Evolutionary conservation across 2,329 filamentous ascomycete species (phyloP), one percentile per base, ranked within the genome.

Genomic region (Dothistroma septosporum): DNA sequence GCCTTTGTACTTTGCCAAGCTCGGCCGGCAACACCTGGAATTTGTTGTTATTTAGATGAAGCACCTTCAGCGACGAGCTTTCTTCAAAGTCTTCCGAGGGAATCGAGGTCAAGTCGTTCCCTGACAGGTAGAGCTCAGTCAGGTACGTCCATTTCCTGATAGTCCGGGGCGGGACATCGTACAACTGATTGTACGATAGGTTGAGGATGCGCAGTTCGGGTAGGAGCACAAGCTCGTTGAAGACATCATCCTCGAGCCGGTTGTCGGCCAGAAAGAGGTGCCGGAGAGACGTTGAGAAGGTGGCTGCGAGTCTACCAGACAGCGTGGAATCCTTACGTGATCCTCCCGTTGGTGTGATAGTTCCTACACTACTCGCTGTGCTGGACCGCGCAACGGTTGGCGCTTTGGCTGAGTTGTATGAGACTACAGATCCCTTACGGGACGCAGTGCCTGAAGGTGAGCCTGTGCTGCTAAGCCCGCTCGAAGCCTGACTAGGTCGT

Each of bases 11-110:
- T 74, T 96, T 91, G 63, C 92, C 95, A 53, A 99, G 87, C 73
- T 99, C 94, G 9, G 94, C 94, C 1, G 94, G 94, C 21, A 99
- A 82, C 35, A 96, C 95, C 68, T 96, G 96, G 73, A 99, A 99
- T 73, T 96, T 94, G 79, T 99, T 99, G 73, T 89, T 90, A 77
- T 99, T 99, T 77, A 99, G 90, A 74, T 97, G 92, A 7, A 99
- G 83, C 4, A 95, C 87, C 73, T 94, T 92, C 44, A 99, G 82
- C 55, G 91, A 85, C 70, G 90, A 92, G 61, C 89, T 88, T 72
- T 97, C 91, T 75, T 96, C 93, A 50, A 99, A 80, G 70, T 99
- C 94, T 75, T 99, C 94, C 0, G 92, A 91, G 2, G 94, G 94
- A 44, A 99, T 78, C 14, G 89, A 93, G 0, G 92, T 95, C 58